phyloP scores from a whole-genome alignment of 2,329 filamentous ascomycete genomes.

The Talaromyces verruculosus region DNA sequence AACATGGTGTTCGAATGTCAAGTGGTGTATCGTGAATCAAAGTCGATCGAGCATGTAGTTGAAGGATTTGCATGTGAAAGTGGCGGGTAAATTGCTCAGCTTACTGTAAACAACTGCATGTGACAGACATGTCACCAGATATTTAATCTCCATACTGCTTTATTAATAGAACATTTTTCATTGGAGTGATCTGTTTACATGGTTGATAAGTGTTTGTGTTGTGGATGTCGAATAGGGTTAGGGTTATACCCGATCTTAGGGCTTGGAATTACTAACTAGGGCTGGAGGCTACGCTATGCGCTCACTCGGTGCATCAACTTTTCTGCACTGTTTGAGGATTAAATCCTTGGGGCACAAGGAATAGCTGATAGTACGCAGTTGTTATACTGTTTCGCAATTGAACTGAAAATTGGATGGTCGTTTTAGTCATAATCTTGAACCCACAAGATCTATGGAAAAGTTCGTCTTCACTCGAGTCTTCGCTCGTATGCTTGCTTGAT shows the following conservation, averaged over 20 bases:
- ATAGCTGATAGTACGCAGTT: no score
- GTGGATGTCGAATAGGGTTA: not conserved
- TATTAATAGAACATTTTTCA: not conserved
- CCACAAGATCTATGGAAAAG: no score
- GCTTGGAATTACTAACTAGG: no score
- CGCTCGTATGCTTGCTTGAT: no score
- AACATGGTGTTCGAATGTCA: not conserved
- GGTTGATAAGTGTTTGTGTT: not conserved
- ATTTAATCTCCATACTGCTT: not conserved
- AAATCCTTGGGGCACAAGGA: no score
- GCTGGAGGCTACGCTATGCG: no score
- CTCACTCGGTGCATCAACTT: no score
- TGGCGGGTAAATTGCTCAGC: not conserved
- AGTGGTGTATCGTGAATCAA: not conserved
- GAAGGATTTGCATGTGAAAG: slow-evolving; percentile 12
- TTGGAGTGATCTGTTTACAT: not conserved
- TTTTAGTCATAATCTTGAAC: no score
- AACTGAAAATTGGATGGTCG: no score
- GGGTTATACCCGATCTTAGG: not conserved
- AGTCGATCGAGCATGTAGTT: not conserved
- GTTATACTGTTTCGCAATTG: no score
- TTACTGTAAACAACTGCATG: not conserved
- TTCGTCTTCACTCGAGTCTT: no score
- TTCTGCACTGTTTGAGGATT: no score
- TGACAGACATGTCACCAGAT: not conserved